Evolutionary conservation across 129 eudicot species (phyloP).

Genomic region (Calendula officinalis): DNA sequence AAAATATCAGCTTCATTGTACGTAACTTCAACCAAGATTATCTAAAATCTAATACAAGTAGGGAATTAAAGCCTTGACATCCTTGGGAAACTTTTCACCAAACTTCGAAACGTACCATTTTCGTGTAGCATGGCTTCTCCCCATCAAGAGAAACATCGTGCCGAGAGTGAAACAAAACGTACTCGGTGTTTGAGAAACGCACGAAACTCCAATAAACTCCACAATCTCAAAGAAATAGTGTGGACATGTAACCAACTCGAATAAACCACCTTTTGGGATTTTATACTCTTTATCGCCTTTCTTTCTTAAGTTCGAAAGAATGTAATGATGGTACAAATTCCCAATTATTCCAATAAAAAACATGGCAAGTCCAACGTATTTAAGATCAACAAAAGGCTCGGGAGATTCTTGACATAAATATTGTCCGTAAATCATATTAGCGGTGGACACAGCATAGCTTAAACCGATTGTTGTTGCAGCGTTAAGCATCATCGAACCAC

Average conservation of each 20-base stretch:
- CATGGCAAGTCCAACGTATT: constrained; percentile 36
- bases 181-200: constrained; percentile 50
- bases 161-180: constrained; percentile 40
- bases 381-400: constrained; percentile 52
- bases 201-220: constrained; percentile 48
- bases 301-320: constrained; percentile 50
- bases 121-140: constrained; percentile 65
- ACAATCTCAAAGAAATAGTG: constrained; percentile 68
- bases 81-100: constrained; percentile 37
- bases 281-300: constrained; percentile 49
- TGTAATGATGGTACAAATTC: constrained; percentile 64
- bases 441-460: constrained; percentile 32
- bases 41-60: constrained; percentile 21
- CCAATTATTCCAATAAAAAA: constrained; percentile 58
- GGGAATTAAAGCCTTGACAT: constrained; percentile 56
- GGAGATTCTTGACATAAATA: constrained; percentile 31
- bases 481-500: constrained; percentile 45
- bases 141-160: constrained; percentile 37
- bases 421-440: constrained; percentile 46
- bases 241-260: constrained; percentile 65
- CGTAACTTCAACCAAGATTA: not conserved
- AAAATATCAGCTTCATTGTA: not conserved
- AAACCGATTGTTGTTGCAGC: constrained; percentile 29
- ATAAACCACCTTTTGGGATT: constrained; percentile 71
- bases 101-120: constrained; percentile 64